These are phyloP conservation scores for Tricholoma furcatifolium DNA, from an alignment of 768 basidiomycete genomes.

Conservation along the genomic window DNA sequence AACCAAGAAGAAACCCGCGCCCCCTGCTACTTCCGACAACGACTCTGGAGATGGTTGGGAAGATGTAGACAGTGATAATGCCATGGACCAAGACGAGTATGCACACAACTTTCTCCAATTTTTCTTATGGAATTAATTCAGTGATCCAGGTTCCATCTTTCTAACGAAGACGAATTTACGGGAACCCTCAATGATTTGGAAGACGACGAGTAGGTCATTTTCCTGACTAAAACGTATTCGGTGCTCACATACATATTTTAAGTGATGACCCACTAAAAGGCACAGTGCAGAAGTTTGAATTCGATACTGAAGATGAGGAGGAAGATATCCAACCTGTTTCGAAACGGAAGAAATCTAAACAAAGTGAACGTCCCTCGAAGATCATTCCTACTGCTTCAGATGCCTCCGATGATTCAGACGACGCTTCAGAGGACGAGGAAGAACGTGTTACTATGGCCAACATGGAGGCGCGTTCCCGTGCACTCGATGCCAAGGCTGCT, in stretches of 20 bases:
- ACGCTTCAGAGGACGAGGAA: slow-evolving; percentile 48
- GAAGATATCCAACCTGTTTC: slow-evolving; percentile 29
- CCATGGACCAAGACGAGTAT: slow-evolving; percentile 33
- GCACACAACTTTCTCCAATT: neutral
- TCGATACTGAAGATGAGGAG: slow-evolving; percentile 59
- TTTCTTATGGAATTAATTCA: slow-evolving; percentile 29
- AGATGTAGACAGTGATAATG: slow-evolving; percentile 50
- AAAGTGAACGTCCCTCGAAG: slow-evolving; percentile 44
- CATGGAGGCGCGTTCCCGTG: slow-evolving; percentile 79
- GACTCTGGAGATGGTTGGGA: slow-evolving; percentile 59
- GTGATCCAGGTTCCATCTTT: slow-evolving; percentile 44
- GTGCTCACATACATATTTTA: slow-evolving; percentile 11
- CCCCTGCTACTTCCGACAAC: slow-evolving; percentile 18
- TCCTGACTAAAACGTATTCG: neutral
- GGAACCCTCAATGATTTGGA: slow-evolving; percentile 54
- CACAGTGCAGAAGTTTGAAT: slow-evolving; percentile 58
- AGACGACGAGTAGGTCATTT: slow-evolving; percentile 39
- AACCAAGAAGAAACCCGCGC: slow-evolving; percentile 16
- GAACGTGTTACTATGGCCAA: slow-evolving; percentile 70
- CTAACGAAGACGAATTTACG: slow-evolving; percentile 32
- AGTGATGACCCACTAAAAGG: slow-evolving; percentile 54
- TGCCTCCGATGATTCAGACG: slow-evolving; percentile 46
- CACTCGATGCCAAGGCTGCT: slow-evolving; percentile 65
- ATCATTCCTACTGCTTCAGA: slow-evolving; percentile 53
- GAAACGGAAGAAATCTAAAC: slow-evolving; percentile 53